phyloP scores from a whole-genome alignment of 108 stramenopile species.

The Pseudonitzschia delicatissima region DNA sequence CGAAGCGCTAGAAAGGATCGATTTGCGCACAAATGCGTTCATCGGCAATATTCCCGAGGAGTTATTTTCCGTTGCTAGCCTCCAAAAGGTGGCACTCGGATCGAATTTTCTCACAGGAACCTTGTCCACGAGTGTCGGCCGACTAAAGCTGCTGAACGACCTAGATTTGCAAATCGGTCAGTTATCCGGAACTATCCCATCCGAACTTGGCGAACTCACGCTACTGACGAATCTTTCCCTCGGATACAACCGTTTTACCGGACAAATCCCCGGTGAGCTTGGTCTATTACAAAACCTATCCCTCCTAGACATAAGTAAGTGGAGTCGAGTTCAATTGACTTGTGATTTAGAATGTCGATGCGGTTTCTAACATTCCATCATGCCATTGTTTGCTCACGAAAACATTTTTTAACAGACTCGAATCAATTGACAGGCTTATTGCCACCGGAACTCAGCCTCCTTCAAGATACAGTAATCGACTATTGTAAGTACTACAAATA shows the following conservation, averaged over 20 bases:
- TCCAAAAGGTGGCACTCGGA: not conserved
- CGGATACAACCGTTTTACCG: constrained; percentile 12
- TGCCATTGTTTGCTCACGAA: not conserved
- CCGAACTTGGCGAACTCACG: constrained; percentile 23
- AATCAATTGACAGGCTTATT: constrained; percentile 20
- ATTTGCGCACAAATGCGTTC: not conserved
- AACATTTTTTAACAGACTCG: not conserved
- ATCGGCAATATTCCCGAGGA: constrained; percentile 10
- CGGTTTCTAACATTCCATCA: not conserved
- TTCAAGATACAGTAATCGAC: constrained; percentile 9
- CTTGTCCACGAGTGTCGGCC: constrained; percentile 7
- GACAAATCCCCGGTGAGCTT: constrained; percentile 21
- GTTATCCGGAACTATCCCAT: constrained; percentile 26
- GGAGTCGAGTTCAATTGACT: not conserved
- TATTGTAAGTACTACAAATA: constrained; percentile 6
- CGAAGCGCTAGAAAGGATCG: constrained; percentile 5
- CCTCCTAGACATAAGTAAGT: constrained; percentile 21
- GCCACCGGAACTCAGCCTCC: constrained; percentile 12
- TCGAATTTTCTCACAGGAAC: constrained; percentile 6
- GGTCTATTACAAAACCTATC: constrained; percentile 16
- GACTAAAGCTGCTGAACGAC: constrained; percentile 1
- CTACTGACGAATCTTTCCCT: constrained; percentile 11
- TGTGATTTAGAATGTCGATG: not conserved
- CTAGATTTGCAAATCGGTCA: not conserved
- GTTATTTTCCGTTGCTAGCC: not conserved